phyloP scores from a whole-genome alignment of 768 basidiomycete species.

The Podaxis sp. region DNA sequence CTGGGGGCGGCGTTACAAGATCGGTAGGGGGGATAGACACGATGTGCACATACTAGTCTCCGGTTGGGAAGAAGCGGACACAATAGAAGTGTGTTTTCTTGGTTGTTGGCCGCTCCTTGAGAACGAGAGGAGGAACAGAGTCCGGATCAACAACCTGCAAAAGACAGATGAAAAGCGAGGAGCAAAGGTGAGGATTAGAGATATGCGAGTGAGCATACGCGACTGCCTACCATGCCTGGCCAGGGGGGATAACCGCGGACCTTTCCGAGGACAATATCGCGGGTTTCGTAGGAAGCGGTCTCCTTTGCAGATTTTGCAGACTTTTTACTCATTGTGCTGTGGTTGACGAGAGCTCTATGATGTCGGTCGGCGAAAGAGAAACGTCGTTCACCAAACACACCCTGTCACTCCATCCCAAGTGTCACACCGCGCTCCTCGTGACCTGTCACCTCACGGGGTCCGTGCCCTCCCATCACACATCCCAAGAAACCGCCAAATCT shows the following conservation, averaged over 20 bases:
- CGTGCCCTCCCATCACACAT: constrained; percentile 1
- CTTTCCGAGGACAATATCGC: constrained; percentile 90
- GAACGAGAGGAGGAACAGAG: constrained; percentile 56
- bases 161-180: constrained; percentile 1
- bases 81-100: constrained; percentile 73
- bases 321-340: constrained; percentile 50
- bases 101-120: constrained; percentile 65
- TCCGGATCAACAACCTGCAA: constrained; percentile 78
- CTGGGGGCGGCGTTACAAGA: constrained; percentile 35
- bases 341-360: background rate
- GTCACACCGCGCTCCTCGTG: background rate
- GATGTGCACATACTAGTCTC: constrained; percentile 77
- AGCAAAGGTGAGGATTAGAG: constrained; percentile 14
- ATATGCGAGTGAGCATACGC: constrained; percentile 20
- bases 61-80: constrained; percentile 86
- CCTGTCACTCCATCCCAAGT: background rate
- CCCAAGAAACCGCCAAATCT: no score
- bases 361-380: constrained; percentile 12
- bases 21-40: constrained; percentile 4
- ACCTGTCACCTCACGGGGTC: constrained; percentile 13
- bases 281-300: constrained; percentile 54
- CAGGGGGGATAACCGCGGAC: constrained; percentile 93
- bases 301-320: constrained; percentile 49
- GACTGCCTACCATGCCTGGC: constrained; percentile 84
- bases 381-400: constrained; percentile 9